Base-by-base conservation (phyloP, 2,329 filamentous ascomycete genomes). In the Didymella glomerata region DNA sequence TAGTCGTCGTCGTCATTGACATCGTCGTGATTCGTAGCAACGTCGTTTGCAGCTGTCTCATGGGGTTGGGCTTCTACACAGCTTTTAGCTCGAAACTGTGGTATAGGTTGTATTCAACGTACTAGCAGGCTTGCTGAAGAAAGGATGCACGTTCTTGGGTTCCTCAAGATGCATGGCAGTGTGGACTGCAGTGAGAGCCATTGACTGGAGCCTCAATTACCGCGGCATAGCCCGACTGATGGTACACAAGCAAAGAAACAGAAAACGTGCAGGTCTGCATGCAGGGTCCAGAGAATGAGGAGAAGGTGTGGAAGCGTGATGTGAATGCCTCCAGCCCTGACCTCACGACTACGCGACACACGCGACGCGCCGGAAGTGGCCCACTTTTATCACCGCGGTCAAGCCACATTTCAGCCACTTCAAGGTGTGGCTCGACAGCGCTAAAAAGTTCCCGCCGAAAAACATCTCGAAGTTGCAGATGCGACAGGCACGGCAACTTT, bases 121-220 rank as follows among this genome's bases (percentile, higher is more conserved):
- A 75, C 72, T 68, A 3, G 51, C 38, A 14, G 68, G 60, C 54
- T 75, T 77, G 25, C 71, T 63, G 56, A 79, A 79, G 69, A 79
- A 78, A 27, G 77, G 76, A 63, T 79, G 77, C 48, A 78, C 53
- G 61, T 54, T 66, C 61, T 76, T 70, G 51, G 65, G 67, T 48
- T 71, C 68, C 53, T 75, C 76, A 38, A 75, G 63, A 70, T 72
- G 69, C 76, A 79, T 79, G 58, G 72, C 75, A 54, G 69, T 62
- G 40, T 72, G 70, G 61, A 77, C 73, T 62, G 69, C 71, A 60
- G 71, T 54, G 45, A 74, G 65, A 64, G 76, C 76, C 77, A 79
- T 79, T 65, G 63, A 76, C 57, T 24, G 38, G 18, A 16, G 42
- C 42, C 40, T 11, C 9, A 25, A 45, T 50, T n/a, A 60, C 52